These are phyloP conservation scores for Metahyphopichia silvanorum DNA, from an alignment of 805 yeast genomes.

Conservation along the genomic window DNA sequence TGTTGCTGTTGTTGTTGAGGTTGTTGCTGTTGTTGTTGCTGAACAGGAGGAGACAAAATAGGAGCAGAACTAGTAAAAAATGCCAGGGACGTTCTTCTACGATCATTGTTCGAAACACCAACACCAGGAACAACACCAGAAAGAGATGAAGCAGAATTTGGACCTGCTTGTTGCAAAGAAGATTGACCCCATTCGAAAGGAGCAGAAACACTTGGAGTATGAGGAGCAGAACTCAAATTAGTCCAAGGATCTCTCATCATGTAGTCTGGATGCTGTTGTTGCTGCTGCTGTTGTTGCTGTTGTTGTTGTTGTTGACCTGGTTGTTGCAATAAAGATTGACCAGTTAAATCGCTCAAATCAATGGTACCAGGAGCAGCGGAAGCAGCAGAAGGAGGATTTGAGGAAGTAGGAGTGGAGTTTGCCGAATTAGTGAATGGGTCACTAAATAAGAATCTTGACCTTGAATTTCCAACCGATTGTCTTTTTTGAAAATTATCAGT, in stretches of 20 bases:
- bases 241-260: constrained; percentile 48
- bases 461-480: constrained; percentile 53
- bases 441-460: constrained; percentile 68
- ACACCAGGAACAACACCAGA: constrained; percentile 2
- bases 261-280: constrained; percentile 24
- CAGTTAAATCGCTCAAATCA: constrained; percentile 34
- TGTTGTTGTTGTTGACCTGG: constrained; percentile 46
- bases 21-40: constrained; percentile 14
- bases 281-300: background rate
- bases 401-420: constrained; percentile 4
- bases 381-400: constrained; percentile 5
- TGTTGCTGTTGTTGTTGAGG: constrained; percentile 12
- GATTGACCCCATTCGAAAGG: constrained; percentile 34
- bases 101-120: constrained; percentile 20
- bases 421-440: constrained; percentile 46
- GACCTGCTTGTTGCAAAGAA: constrained; percentile 4
- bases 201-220: constrained; percentile 31
- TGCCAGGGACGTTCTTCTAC: constrained; percentile 53
- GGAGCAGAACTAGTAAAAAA: constrained; percentile 39
- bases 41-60: constrained; percentile 10
- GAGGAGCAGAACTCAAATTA: constrained; percentile 30
- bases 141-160: background rate
- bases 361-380: constrained; percentile 18
- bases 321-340: constrained; percentile 42
- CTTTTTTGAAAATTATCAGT: constrained; percentile 41